Percentiles rank a stretch among this genome's conserved stretches.
Evolutionary conservation across 108 stramenopile genomes (phyloP).

Genomic region (Phaeodactylum tricornutum): DNA sequence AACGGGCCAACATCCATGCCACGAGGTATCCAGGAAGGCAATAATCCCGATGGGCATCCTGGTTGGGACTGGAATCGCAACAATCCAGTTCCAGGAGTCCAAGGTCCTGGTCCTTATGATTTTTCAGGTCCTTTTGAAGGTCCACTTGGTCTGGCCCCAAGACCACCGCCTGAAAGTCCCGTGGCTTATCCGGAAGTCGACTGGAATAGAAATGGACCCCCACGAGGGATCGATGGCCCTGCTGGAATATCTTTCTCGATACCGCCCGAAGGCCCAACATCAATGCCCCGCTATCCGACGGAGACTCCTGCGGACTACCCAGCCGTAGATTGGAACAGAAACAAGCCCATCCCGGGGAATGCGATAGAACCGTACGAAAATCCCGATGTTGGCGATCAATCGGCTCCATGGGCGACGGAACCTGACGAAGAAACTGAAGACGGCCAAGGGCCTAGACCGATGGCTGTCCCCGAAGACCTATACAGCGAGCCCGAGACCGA

Average conservation of each 20-base stretch:
- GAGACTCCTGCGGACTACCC: not conserved
- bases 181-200: not conserved
- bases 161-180: too few species aligned
- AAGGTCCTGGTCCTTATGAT: not conserved
- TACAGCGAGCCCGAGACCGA: slow-evolving; percentile 4
- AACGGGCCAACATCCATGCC: not conserved
- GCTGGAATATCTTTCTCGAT: not conserved
- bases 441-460: slow-evolving; percentile 9
- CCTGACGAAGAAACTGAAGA: slow-evolving; percentile 10
- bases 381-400: slow-evolving; percentile 1
- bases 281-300: not conserved
- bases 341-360: not conserved
- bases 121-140: not conserved
- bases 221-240: slow-evolving; percentile 5
- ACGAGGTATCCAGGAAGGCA: not conserved
- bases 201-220: not conserved
- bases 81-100: not conserved
- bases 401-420: slow-evolving; percentile 12
- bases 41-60: slow-evolving; percentile 5
- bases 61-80: slow-evolving; percentile 24
- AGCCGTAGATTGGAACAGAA: not conserved
- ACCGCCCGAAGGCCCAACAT: not conserved
- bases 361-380: slow-evolving; percentile 1
- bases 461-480: slow-evolving; percentile 13
- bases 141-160: too few species aligned